These are phyloP conservation scores for Solanum neorickii DNA, from an alignment of 257 asterid species.

Conservation along the genomic window DNA sequence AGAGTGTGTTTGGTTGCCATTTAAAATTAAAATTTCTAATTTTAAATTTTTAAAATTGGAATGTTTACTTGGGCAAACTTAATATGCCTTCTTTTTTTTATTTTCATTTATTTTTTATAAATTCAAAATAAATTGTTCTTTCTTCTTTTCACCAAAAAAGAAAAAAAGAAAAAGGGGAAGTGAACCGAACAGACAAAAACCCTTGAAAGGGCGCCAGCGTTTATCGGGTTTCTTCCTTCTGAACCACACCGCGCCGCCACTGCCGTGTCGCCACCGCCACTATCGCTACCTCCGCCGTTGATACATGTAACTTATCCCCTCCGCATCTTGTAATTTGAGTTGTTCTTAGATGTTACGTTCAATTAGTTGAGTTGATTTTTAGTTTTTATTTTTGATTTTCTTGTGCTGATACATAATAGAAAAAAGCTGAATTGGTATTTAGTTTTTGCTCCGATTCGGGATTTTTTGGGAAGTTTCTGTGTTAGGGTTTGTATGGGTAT, in stretches of 20 bases:
- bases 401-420: background rate
- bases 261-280: too few species aligned
- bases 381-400: background rate
- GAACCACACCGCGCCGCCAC: background rate
- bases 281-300: background rate
- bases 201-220: background rate
- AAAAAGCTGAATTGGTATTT: background rate
- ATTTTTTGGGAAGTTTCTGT: background rate
- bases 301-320: background rate
- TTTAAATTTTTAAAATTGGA: background rate
- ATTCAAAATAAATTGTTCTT: too few species aligned
- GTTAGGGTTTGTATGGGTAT: background rate
- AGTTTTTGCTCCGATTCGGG: background rate
- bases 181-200: background rate
- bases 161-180: background rate
- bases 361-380: background rate
- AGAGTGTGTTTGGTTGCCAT: background rate
- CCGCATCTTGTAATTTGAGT: background rate
- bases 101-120: too few species aligned
- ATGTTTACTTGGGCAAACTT: too few species aligned
- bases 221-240: background rate
- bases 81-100: too few species aligned
- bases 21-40: too few species aligned
- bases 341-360: background rate
- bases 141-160: background rate